phyloP scores from a whole-genome alignment of 2,329 filamentous ascomycete genomes.

The Diplodia intermedia region DNA sequence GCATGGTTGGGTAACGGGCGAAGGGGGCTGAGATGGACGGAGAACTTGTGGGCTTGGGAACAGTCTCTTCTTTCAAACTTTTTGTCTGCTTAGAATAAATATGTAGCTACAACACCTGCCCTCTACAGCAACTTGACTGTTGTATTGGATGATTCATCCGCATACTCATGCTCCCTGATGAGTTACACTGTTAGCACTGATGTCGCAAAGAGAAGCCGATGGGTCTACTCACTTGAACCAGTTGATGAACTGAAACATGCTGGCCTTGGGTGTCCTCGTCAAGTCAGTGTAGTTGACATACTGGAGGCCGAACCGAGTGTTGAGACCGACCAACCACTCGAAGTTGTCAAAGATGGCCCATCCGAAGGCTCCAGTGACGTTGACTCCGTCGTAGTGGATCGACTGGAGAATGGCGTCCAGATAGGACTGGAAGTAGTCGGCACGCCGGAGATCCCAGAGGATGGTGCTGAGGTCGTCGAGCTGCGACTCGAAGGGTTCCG shows the following conservation, averaged over 20 bases:
- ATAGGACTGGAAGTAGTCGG: slow-evolving; percentile 52
- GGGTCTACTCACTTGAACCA: slow-evolving; percentile 47
- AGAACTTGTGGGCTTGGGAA: too few relatives aligned
- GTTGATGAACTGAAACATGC: slow-evolving; percentile 52
- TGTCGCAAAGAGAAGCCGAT: neutral
- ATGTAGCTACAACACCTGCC: neutral
- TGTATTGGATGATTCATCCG: neutral
- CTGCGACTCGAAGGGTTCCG: slow-evolving; percentile 51
- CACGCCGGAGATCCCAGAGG: slow-evolving; percentile 51
- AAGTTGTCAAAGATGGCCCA: slow-evolving; percentile 54
- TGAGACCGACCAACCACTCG: slow-evolving; percentile 50
- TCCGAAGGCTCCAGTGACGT: slow-evolving; percentile 52
- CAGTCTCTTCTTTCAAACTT: too few relatives aligned
- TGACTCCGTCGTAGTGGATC: slow-evolving; percentile 49
- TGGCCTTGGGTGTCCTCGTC: slow-evolving; percentile 52
- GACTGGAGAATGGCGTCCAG: slow-evolving; percentile 51
- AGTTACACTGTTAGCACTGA: neutral
- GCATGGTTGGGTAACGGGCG: too few relatives aligned
- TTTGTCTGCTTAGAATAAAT: too few relatives aligned
- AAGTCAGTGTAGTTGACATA: slow-evolving; percentile 53
- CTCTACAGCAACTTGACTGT: slow-evolving; percentile 17
- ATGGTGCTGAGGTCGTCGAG: slow-evolving; percentile 42
- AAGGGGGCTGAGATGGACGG: too few relatives aligned
- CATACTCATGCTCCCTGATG: slow-evolving; percentile 5
- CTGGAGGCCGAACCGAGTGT: slow-evolving; percentile 52